Base-by-base conservation (phyloP, 345 rosid genomes). In the Noccaea caerulescens region DNA sequence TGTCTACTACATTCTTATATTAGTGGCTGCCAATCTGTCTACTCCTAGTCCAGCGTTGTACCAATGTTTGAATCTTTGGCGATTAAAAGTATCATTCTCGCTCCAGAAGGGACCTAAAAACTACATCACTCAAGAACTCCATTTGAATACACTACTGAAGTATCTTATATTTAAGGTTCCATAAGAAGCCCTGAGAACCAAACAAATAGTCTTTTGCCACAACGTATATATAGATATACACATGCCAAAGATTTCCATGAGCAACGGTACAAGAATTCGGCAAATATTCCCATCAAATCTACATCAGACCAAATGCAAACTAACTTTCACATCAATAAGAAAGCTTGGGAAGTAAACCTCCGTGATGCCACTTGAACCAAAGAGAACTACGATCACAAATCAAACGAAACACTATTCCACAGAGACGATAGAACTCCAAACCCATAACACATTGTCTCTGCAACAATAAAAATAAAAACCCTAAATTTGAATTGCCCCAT, bases 401-500 rank as follows among this genome's bases (percentile, higher is more conserved):
- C 18, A 68, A 49, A 53, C 8, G 33, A 54, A 11, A 43, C 14
- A 61, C 3, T 37, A 68, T 41, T 50, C 56, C 4, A 64, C 32
- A 34, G 46, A 52, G 36, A 44, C 2, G 39, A 58, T 42, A 7
- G 3, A 59, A 51, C 16, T 42, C 49, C 58, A 58, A 58, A 53
- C 7, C 71, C 60, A 69, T 33, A 63, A 56, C 71, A 70, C 79
- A 70, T 76, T 77, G 55, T 45, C 77, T 80, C 82, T 63, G 75
- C 57, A 82, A 71, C 60, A 56, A 64, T 23, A 51, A 20, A 10
- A 14, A 36, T 60, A 79, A 76, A 79, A 85, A 80, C 84, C 85
- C 88, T 79, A 80, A 77, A 69, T 74, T 66, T 63, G 49, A 76
- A 58, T 37, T 30, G 62, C 45, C 45, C 43, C 36, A 38, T 61